Conservation (phyloP, 2,329 filamentous ascomycete genomes). For the Oidium heveae region DNA sequence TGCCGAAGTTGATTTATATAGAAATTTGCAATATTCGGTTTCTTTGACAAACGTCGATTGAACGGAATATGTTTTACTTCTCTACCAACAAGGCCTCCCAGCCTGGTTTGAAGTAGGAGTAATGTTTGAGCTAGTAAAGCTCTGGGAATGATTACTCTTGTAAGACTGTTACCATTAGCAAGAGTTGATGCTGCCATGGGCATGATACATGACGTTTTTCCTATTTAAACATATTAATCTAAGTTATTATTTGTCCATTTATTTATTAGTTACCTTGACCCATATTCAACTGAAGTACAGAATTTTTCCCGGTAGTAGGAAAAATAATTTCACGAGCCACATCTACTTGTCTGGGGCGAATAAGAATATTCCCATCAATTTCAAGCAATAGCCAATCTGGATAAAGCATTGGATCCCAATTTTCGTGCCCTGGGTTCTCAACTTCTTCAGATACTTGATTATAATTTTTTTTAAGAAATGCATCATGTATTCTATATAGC, state of each 20-base stretch:
- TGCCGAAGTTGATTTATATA: slow-evolving; percentile 17
- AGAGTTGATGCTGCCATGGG: slow-evolving; percentile 24
- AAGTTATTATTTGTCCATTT: too few species aligned
- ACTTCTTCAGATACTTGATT: slow-evolving; percentile 16
- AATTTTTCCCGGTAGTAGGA: slow-evolving; percentile 26
- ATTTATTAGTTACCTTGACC: slow-evolving; percentile 23
- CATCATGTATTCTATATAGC: slow-evolving; percentile 18
- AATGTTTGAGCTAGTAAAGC: slow-evolving; percentile 21
- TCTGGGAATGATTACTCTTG: slow-evolving; percentile 20
- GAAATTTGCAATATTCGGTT: slow-evolving; percentile 9
- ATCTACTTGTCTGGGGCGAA: slow-evolving; percentile 33
- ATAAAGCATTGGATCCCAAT: slow-evolving; percentile 15
- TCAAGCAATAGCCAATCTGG: slow-evolving; percentile 43
- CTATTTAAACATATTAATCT: slow-evolving; percentile 10
- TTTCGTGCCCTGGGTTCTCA: slow-evolving; percentile 16
- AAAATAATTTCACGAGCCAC: slow-evolving; percentile 34
- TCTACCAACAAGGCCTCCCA: slow-evolving; percentile 19
- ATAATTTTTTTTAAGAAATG: slow-evolving; percentile 11
- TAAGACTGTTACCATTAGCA: slow-evolving; percentile 18
- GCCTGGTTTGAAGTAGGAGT: slow-evolving; percentile 18
- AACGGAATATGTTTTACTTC: slow-evolving; percentile 22
- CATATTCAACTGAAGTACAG: slow-evolving; percentile 42
- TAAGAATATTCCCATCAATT: slow-evolving; percentile 37
- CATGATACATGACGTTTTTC: slow-evolving; percentile 31
- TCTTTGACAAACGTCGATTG: slow-evolving; percentile 18